phyloP scores from a whole-genome alignment of 306 rosid genomes.

The Hylodesmum podocarpum region DNA sequence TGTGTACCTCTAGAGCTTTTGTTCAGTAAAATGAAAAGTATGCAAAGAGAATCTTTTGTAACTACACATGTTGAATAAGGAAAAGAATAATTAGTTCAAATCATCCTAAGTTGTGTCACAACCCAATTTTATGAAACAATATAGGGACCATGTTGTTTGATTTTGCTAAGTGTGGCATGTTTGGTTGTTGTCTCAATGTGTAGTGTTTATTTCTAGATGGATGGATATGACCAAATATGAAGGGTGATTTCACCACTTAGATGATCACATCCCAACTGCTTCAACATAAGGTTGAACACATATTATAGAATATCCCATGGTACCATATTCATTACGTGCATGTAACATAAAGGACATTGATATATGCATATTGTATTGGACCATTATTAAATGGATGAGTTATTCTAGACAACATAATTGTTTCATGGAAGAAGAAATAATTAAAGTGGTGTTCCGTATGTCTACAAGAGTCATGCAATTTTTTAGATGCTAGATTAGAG shows the following conservation, averaged over 20 bases:
- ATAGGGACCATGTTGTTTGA: constrained; percentile 27
- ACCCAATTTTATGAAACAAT: constrained; percentile 13
- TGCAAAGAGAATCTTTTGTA: constrained; percentile 27
- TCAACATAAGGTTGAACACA: constrained; percentile 44
- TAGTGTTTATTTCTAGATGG: constrained; percentile 34
- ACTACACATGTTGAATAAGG: constrained; percentile 19
- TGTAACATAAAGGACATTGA: constrained; percentile 39
- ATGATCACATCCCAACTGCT: constrained; percentile 58
- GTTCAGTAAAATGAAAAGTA: constrained; percentile 32
- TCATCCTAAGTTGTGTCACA: constrained; percentile 18
- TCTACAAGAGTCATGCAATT: constrained; percentile 19
- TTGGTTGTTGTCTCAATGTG: constrained; percentile 46
- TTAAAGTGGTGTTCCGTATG: constrained; percentile 22
- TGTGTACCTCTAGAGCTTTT: not conserved
- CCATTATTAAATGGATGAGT: constrained; percentile 35
- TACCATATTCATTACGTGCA: constrained; percentile 32
- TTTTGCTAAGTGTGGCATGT: constrained; percentile 35
- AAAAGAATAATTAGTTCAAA: constrained; percentile 3
- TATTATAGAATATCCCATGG: constrained; percentile 33
- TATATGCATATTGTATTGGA: constrained; percentile 33
- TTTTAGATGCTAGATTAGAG: constrained; percentile 2
- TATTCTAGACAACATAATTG: constrained; percentile 41
- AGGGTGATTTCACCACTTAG: constrained; percentile 47
- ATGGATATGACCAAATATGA: constrained; percentile 39
- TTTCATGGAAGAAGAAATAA: constrained; percentile 23